Conservation (phyloP, 169 alveolate species). For the Plasmodium adleri region DNA sequence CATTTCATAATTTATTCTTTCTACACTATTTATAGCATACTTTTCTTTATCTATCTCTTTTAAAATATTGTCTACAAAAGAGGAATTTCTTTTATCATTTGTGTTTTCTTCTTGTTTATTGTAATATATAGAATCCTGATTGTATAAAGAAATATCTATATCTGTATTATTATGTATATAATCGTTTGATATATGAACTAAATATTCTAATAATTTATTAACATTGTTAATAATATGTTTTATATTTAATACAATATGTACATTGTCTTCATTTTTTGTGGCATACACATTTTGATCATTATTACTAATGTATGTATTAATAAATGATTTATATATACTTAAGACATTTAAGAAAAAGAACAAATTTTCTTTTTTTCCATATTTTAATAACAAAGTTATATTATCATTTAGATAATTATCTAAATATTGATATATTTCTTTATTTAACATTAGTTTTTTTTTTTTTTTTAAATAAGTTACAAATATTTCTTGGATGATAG, state of each 20-base stretch:
- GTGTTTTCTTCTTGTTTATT: background rate
- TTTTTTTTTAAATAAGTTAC: conserved; percentile 59
- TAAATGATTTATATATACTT: conserved; percentile 12
- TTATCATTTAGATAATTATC: conserved; percentile 37
- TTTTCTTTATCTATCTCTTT: background rate
- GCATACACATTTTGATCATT: conserved; percentile 1
- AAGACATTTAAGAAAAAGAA: conserved; percentile 40
- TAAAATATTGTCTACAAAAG: conserved; percentile 10
- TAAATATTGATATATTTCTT: conserved; percentile 49
- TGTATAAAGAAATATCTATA: conserved; percentile 13
- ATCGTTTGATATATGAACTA: conserved; percentile 11
- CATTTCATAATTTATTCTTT: background rate
- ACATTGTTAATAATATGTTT: conserved; percentile 23
- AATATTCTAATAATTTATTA: conserved; percentile 29
- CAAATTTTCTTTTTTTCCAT: conserved; percentile 56
- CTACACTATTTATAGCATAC: background rate
- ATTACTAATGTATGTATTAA: conserved; percentile 21
- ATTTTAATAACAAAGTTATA: conserved; percentile 67
- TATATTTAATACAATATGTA: conserved; percentile 42
- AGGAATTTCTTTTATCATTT: background rate
- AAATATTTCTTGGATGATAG: conserved; percentile 12
- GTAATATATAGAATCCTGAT: conserved; percentile 2
- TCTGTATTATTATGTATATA: conserved; percentile 20
- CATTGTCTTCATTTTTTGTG: conserved; percentile 18
- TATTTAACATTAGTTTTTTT: conserved; percentile 29